Percentiles rank a stretch among this genome's conserved stretches.
Conservation (phyloP, 129 eudicot species). For the Glebionis coronaria region DNA sequence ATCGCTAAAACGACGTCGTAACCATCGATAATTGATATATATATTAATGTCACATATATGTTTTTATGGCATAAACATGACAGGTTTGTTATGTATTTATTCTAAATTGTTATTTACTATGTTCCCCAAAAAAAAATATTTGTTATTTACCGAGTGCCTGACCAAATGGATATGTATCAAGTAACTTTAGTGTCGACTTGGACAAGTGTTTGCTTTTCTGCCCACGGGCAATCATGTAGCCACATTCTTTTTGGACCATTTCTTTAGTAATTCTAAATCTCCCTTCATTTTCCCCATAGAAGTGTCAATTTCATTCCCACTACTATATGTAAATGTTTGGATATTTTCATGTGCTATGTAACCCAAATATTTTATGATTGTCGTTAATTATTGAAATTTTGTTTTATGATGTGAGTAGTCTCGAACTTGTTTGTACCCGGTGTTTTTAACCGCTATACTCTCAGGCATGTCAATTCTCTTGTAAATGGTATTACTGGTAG, state of each 20-base stretch:
- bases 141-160: not conserved
- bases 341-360: conserved; percentile 11
- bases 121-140: too few relatives aligned
- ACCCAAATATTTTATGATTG: too few relatives aligned
- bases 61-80: too few relatives aligned
- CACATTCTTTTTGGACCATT: conserved; percentile 31
- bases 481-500: too few relatives aligned
- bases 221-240: conserved; percentile 31
- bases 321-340: not conserved
- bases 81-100: conserved; percentile 1
- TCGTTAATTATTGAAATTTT: too few relatives aligned
- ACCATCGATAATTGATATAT: too few relatives aligned
- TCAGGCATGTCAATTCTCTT: too few relatives aligned
- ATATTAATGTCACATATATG: too few relatives aligned
- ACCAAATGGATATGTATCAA: conserved; percentile 25
- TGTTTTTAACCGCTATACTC: too few relatives aligned
- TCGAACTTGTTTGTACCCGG: too few relatives aligned
- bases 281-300: conserved; percentile 23
- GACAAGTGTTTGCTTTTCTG: conserved; percentile 27
- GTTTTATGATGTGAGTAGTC: too few relatives aligned
- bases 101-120: not conserved
- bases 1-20: too few relatives aligned
- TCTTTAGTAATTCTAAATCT: conserved; percentile 16
- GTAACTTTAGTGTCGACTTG: conserved; percentile 24
- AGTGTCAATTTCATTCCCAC: conserved; percentile 26